phyloP scores from a whole-genome alignment of 1,139 yeast genomes.

The Hansenula lynferdii region DNA sequence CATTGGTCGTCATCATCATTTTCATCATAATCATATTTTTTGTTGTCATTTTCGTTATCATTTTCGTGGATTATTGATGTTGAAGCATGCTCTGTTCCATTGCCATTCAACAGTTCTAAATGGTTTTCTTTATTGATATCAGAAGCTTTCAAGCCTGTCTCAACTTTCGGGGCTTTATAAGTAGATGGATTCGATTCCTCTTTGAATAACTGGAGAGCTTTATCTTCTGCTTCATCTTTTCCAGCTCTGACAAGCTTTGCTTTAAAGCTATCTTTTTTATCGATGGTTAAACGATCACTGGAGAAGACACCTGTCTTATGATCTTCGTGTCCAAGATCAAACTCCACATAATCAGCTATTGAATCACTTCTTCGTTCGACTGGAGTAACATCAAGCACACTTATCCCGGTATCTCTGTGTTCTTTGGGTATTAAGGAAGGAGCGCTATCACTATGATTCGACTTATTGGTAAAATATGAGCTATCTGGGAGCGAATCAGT shows the following conservation, averaged over 20 bases:
- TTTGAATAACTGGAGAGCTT: conserved; percentile 5
- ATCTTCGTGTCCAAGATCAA: conserved; percentile 4
- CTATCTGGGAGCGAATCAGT: background rate
- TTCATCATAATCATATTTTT: conserved; percentile 12
- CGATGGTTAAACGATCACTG: background rate
- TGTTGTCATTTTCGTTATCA: background rate
- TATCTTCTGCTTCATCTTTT: conserved; percentile 1
- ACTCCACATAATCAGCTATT: conserved; percentile 7
- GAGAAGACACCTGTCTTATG: conserved; percentile 1
- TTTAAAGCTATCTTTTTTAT: background rate
- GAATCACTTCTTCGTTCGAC: no score
- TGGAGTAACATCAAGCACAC: background rate
- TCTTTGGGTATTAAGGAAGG: background rate
- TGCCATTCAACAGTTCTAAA: no score
- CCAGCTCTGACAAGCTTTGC: background rate
- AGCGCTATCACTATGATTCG: no score
- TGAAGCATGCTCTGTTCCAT: no score
- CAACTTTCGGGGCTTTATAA: background rate
- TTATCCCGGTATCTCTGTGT: no score
- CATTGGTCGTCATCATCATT: conserved; percentile 8
- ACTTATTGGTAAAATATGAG: background rate
- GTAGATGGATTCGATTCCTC: conserved; percentile 1
- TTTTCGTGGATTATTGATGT: no score
- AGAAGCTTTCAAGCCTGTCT: background rate
- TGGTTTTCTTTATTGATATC: background rate